A percentile compares a stretch with the other conserved stretches of the same genome.
Conservation (phyloP, 78 protist species). For the Dictyostelium capitatum region DNA sequence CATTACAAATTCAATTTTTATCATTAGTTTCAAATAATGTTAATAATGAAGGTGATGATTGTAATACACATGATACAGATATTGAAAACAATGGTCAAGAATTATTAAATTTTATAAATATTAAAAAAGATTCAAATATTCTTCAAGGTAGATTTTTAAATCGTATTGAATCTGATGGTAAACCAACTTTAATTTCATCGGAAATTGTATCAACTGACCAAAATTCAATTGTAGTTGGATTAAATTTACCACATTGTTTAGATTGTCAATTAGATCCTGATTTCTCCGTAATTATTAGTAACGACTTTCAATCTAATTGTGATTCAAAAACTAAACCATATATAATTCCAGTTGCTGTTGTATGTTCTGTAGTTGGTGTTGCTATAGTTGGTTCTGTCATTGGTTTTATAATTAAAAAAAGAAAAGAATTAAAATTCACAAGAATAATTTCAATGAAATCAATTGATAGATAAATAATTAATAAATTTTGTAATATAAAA, state of each 20-base stretch:
- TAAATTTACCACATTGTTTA: constrained; percentile 30
- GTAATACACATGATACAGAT: not conserved
- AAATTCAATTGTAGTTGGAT: not conserved
- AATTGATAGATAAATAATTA: too few species aligned
- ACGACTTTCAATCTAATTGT: not conserved
- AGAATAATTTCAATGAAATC: not conserved
- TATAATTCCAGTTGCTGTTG: not conserved
- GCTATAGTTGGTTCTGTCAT: not conserved
- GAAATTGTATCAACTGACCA: not conserved
- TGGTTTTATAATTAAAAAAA: not conserved
- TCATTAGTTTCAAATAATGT: not conserved
- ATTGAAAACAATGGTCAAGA: not conserved
- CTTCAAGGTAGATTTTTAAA: constrained; percentile 39
- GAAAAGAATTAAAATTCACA: not conserved
- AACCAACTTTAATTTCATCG: not conserved
- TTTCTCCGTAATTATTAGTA: constrained; percentile 23
- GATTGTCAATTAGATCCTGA: constrained; percentile 43
- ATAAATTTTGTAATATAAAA: too few species aligned
- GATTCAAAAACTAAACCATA: not conserved
- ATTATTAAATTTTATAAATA: constrained; percentile 15
- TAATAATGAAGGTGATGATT: not conserved
- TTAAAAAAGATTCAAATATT: constrained; percentile 43
- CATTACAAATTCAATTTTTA: too few species aligned
- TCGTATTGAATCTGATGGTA: constrained; percentile 17
- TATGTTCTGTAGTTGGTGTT: not conserved